Evolutionary conservation across 1,284 basidiomycete species (phyloP).

Genomic region (Tilletia indica): DNA sequence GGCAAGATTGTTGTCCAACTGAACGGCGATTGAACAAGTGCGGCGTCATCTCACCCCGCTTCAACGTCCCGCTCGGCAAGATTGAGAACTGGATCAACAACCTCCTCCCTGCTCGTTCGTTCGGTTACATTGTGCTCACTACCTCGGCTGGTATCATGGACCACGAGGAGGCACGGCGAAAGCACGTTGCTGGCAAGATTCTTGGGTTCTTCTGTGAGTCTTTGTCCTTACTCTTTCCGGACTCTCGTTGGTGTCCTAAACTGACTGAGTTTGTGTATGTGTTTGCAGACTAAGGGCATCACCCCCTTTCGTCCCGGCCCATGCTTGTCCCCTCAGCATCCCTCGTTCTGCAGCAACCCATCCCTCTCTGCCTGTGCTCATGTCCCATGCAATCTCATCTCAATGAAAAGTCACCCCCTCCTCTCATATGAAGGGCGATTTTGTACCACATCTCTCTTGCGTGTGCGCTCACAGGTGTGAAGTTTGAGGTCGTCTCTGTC

Average conservation of each 20-base stretch:
- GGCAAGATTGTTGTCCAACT: constrained; percentile 98
- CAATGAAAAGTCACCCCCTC: too few species aligned
- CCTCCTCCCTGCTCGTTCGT: constrained; percentile 68
- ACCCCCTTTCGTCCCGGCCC: neutral
- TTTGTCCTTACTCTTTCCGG: neutral
- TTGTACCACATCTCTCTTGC: too few species aligned
- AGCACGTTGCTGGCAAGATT: constrained; percentile 88
- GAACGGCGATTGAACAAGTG: constrained; percentile 97
- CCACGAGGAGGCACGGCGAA: constrained; percentile 98
- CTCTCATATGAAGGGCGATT: too few species aligned
- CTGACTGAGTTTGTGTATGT: neutral
- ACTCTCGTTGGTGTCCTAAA: neutral
- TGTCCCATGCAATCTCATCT: too few species aligned
- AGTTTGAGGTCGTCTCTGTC: too few species aligned
- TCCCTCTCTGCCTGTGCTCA: too few species aligned
- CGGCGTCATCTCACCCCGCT: constrained; percentile 96
- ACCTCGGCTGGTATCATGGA: constrained; percentile 98
- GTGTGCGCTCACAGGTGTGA: too few species aligned
- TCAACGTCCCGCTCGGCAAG: constrained; percentile 89
- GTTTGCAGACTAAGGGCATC: neutral
- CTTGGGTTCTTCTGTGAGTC: constrained; percentile 53
- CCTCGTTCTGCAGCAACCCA: too few species aligned
- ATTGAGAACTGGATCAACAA: constrained; percentile 76
- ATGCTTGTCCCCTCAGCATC: too few species aligned
- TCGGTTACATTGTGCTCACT: constrained; percentile 94